Base-by-base conservation (phyloP, 2,329 filamentous ascomycete species). In the Malbranchea zuffiana region DNA sequence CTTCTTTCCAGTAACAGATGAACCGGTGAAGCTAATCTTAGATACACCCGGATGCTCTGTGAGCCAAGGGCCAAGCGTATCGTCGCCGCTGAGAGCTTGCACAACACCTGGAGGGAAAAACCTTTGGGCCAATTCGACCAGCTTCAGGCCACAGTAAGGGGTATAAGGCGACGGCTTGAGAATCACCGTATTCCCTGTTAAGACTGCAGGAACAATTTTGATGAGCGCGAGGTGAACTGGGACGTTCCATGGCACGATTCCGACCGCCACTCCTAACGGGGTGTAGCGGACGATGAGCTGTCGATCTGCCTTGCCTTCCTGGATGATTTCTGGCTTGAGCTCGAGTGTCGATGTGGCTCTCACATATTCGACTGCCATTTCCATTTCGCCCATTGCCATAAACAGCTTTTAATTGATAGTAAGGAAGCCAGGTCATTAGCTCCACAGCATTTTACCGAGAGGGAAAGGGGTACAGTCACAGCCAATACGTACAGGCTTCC, bases 211-310 rank as follows among this genome's bases (percentile, higher is more conserved):
- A 4, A 56, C 59, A 23, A 72, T 61, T 52, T 77, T 77, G 31
- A 69, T 58, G 35, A 64, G 61, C 8, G 63, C 61, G 15, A 64
- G 42, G 13, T 57, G 34, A 7, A 62, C 41, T 3, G 62, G 60
- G 44, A 54, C 77, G 51, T 78, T 78, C 74, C 74, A 78, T 1
- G 73, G 72, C 16, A 70, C 68, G 46, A 77, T 76, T 40, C 67
- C 74, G 8, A 61, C 70, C 1, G 65, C 47, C 10, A 65, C 57
- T 3, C 61, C 61, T 2, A 65, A 41, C 0, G 62, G 61, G 1
- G 50, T 55, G 37, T 60, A 55, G n/a, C 57, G 51, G 35, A 56
- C 50, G 20, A 57, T 44, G 8, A 60, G 44, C 29, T 51, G 47
- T 16, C 41, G 42, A 7, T 57, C 58, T 8, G 63, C 61, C 33